Evolutionary conservation across 2,329 filamentous ascomycete species (phyloP).

Genomic region (Claviceps sorghi): DNA sequence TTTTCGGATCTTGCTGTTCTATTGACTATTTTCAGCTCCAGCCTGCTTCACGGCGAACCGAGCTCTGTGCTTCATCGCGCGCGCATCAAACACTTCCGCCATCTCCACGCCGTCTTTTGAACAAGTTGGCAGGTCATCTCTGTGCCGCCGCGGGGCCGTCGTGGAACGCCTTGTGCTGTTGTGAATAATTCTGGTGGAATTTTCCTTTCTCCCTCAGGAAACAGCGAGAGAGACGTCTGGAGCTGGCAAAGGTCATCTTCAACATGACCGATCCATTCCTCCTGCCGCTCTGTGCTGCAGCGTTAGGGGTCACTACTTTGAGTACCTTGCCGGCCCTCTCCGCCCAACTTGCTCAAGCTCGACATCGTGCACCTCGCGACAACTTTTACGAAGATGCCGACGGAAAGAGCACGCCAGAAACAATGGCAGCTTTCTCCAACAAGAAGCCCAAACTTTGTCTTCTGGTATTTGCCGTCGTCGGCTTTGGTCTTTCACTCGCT

Average conservation of each 20-base stretch:
- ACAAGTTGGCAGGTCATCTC: not conserved
- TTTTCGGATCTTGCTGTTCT: not conserved
- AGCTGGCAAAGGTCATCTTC: not conserved
- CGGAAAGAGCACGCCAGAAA: conserved; percentile 51
- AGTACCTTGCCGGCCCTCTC: conserved; percentile 23
- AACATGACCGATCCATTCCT: conserved; percentile 6
- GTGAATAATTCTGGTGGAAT: conserved; percentile 1
- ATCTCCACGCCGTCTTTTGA: not conserved
- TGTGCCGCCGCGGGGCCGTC: not conserved
- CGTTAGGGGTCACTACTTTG: conserved; percentile 21
- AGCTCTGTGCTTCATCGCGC: not conserved
- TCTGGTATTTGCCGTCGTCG: conserved; percentile 36
- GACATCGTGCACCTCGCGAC: conserved; percentile 22
- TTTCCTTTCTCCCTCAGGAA: not conserved
- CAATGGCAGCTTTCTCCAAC: conserved; percentile 46
- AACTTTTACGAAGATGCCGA: conserved; percentile 54
- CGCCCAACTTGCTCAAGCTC: conserved; percentile 20
- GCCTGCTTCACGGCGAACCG: not conserved
- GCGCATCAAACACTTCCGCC: not conserved
- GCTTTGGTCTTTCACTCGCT: conserved; percentile 40
- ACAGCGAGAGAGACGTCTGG: not conserved
- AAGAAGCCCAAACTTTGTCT: conserved; percentile 41
- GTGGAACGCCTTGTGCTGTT: not conserved
- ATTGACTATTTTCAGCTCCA: not conserved
- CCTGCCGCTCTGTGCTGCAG: conserved; percentile 17